Base-by-base conservation (phyloP, 345 rosid genomes). In the Corchorus capsularis region DNA sequence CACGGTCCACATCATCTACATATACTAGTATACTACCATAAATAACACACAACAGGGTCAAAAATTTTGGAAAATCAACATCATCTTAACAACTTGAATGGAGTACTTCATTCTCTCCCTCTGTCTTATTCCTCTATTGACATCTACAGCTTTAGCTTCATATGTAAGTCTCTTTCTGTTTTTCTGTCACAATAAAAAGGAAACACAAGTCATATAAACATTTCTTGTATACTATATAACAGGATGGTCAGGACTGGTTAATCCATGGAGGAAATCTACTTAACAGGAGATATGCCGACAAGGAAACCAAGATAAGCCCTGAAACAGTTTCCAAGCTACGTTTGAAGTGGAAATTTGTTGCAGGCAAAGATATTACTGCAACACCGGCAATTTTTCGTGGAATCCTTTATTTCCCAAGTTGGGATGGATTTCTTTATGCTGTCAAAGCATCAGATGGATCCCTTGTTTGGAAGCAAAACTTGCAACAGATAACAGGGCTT, bases 401-500 rank as follows among this genome's bases (percentile, higher is more conserved):
- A 6, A 76, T 68, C 0, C 80, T 85, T 20, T 87, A 84, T 62
- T 85, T 87, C 63, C 87, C 90, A 5, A 78, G 85, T 3, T 89
- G 89, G 89, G 84, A 89, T 74, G 89, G 89, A 7, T 77, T 57
- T 53, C 37, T 89, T 56, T 85, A 83, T 60, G 90, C 90, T 2
- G 82, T 89, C 22, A 78, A 66, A 14, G 89, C 87, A 4, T 63
- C 74, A 6, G 74, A 37, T 43, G 92, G 92, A 52, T 54, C 63
- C 32, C 82, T 81, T 57, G 71, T 82, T 32, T 89, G 92, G 90
- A 65, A 82, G 83, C 82, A 79, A 74, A 84, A 87, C 76, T 78
- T 87, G 8, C 41, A 64, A 32, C 62, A 87, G 39, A 7, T 81
- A 19, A 83, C 90, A 1, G 88, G 87, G 8, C 60, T 87, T 14